Evolutionary conservation across 768 basidiomycete species (phyloP), one percentile per base, ranked within the genome.

Genomic region (Scleroderma citrinum): DNA sequence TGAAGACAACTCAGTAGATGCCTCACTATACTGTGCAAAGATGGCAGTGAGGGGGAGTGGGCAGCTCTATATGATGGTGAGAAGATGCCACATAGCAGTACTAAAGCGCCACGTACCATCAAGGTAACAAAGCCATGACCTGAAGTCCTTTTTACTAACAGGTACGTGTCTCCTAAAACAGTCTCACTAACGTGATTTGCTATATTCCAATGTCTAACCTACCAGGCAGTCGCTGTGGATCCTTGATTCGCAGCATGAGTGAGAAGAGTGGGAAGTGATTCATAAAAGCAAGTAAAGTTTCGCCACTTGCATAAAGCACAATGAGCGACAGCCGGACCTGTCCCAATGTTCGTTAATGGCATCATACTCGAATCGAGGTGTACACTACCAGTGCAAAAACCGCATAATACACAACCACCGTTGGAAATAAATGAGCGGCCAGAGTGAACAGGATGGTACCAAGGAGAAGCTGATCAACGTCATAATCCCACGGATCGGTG

Each of bases 241-340:
- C 91, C 64, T 97, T 96, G 7, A 82, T 55, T 23, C 90, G 74
- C 26, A 97, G 63, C 77, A 94, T 82, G 24, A 97, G 64, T 0
- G 85, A 86, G 63, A 97, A 97, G 3, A 98, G 70, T 1, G 95
- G 93, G 54, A 96, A 96, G 55, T 92, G 85, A 53, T 96, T 94
- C 74, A 98, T 79, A 54, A 92, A 83, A 0, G 82, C 83, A 20
- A 93, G 70, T 2, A 76, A 65, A 0, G 79, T 80, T 55, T 87
- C 82, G 26, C 92, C 66, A 7, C 63, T 62, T 0, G 82, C 84
- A 55, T 90, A 81, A 2, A 82, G 51, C 1, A 77, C 54, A 11
- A 92, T 75, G 6, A 81, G 72, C 3, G 62, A 71, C 0, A 85
- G 59, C 2, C 77, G 77, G 31, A 77, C 68, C 83, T 87, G 38